These are phyloP conservation scores for Larix sibirica DNA, from an alignment of 83 land plant genomes.

Conservation along the genomic window DNA sequence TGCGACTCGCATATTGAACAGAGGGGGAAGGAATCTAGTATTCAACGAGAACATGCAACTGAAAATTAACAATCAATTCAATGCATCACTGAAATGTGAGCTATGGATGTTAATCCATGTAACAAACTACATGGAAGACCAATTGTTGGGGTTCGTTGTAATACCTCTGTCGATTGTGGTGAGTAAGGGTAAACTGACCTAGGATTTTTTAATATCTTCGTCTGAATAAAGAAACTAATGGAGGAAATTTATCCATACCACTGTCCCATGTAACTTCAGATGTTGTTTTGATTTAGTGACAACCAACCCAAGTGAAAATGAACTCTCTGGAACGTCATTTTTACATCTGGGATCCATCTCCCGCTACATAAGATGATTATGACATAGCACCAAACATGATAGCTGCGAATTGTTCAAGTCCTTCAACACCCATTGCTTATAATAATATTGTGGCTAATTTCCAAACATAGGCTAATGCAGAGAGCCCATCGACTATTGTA, in stretches of 20 bases:
- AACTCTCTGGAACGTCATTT: no score
- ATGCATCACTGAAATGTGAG: constrained; percentile 67
- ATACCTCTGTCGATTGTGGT: constrained; percentile 56
- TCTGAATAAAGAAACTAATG: constrained; percentile 34
- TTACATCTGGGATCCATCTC: no score
- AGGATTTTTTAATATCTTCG: constrained; percentile 70
- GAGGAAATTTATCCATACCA: background rate
- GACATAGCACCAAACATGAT: no score
- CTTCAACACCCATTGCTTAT: no score
- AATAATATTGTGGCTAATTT: background rate
- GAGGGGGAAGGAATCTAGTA: constrained; percentile 74
- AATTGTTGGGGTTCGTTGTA: constrained; percentile 62
- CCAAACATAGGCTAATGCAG: background rate
- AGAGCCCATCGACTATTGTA: background rate
- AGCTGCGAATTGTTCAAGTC: no score
- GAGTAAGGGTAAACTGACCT: constrained; percentile 32
- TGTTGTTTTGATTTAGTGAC: background rate
- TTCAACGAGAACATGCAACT: constrained; percentile 60
- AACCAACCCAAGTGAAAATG: no score
- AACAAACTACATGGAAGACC: constrained; percentile 62
- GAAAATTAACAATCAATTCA: constrained; percentile 31
- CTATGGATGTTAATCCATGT: constrained; percentile 78
- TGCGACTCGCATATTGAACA: constrained; percentile 48
- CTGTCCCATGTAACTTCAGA: constrained; percentile 1
- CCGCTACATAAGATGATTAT: no score